Percentiles rank a stretch among this genome's conserved stretches.
phyloP scores from a whole-genome alignment of 345 rosid species.

The Populus ilicifolia region DNA sequence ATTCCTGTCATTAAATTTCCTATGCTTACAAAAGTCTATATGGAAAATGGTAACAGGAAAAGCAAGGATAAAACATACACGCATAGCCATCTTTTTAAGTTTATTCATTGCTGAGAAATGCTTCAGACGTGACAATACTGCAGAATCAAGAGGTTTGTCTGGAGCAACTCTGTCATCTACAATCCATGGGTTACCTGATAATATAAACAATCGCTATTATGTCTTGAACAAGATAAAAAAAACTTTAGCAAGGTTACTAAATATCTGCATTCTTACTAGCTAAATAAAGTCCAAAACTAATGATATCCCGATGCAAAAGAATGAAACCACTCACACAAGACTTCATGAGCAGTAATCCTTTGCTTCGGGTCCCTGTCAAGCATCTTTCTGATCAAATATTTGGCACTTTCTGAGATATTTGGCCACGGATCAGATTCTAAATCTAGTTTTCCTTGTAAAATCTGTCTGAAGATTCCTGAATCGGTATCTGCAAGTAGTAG shows the following conservation, averaged over 20 bases:
- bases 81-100: conserved; percentile 94
- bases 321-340: conserved; percentile 56
- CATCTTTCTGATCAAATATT: conserved; percentile 80
- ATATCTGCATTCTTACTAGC: neutral
- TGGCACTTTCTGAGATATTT: conserved; percentile 77
- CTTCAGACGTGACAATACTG: conserved; percentile 86
- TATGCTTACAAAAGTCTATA: conserved; percentile 1
- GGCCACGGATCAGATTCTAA: conserved; percentile 96
- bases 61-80: conserved; percentile 40
- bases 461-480: conserved; percentile 93
- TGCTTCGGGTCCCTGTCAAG: conserved; percentile 81
- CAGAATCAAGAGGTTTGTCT: conserved; percentile 88
- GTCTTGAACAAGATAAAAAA: neutral
- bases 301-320: neutral
- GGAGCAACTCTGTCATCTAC: conserved; percentile 88
- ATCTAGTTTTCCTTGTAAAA: conserved; percentile 78
- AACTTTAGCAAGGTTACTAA: neutral
- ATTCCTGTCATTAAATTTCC: neutral
- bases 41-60: conserved; percentile 6
- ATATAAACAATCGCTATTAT: conserved; percentile 10
- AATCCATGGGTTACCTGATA: conserved; percentile 92
- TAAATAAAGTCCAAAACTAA: neutral
- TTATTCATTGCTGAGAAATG: conserved; percentile 95
- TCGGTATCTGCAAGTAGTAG: conserved; percentile 62
- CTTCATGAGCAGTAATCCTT: conserved; percentile 87